These are phyloP conservation scores for Nicotiana attenuata DNA, from an alignment of 257 asterid species.

Conservation along the genomic window DNA sequence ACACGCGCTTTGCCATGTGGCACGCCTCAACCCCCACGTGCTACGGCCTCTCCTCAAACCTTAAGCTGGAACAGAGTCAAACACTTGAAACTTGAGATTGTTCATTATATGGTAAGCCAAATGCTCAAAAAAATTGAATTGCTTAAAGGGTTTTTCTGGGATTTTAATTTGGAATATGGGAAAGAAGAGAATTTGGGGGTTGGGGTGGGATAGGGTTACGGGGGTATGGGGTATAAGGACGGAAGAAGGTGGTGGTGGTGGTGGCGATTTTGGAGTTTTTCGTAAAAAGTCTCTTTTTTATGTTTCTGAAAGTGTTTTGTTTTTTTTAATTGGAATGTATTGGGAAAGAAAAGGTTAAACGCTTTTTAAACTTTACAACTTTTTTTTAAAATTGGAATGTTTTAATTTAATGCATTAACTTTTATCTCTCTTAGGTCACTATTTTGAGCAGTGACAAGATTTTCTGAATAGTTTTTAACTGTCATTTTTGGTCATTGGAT, in stretches of 20 bases:
- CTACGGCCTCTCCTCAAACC: slow-evolving; percentile 17
- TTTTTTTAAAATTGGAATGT: slow-evolving; percentile 29
- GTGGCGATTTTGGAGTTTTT: slow-evolving; percentile 47
- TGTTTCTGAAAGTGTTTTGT: slow-evolving; percentile 6
- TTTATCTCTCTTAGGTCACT: slow-evolving; percentile 17
- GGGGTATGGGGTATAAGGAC: slow-evolving; percentile 18
- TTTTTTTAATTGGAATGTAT: slow-evolving; percentile 35
- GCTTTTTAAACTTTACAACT: background rate
- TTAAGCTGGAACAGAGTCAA: slow-evolving; percentile 54
- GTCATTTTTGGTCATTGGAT: background rate
- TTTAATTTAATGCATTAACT: slow-evolving; percentile 11
- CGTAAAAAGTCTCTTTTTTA: background rate
- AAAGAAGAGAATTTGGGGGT: background rate
- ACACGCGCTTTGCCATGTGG: slow-evolving; percentile 87
- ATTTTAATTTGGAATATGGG: slow-evolving; percentile 17
- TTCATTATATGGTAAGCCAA: slow-evolving; percentile 24
- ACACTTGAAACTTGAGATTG: slow-evolving; percentile 42
- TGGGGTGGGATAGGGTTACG: slow-evolving; percentile 6
- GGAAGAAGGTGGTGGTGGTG: slow-evolving; percentile 8
- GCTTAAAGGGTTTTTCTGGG: slow-evolving; percentile 28
- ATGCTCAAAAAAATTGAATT: background rate
- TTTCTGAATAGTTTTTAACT: background rate
- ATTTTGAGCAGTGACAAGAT: slow-evolving; percentile 13
- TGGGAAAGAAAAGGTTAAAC: slow-evolving; percentile 16
- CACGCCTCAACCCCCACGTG: slow-evolving; percentile 21